Conservation (phyloP, 2,329 filamentous ascomycete species). For the Cephalotrichum gorgonifer region DNA sequence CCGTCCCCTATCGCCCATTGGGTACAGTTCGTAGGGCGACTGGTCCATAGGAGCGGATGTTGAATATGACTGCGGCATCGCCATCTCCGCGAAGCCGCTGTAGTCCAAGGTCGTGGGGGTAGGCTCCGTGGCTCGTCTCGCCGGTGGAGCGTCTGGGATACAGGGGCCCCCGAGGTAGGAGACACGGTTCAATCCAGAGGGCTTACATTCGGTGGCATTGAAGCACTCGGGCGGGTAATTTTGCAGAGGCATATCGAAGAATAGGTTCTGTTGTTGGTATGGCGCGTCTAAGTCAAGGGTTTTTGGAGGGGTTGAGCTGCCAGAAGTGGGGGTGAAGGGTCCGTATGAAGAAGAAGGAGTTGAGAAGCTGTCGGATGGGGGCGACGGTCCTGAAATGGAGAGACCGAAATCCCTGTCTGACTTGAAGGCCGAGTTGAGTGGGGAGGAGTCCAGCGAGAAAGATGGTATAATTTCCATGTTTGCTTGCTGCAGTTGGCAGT, state of each 20-base stretch:
- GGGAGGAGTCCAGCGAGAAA: background rate
- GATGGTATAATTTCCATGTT: slow-evolving; percentile 2
- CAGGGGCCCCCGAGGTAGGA: background rate
- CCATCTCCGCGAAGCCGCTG: background rate
- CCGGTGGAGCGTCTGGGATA: background rate
- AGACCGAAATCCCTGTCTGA: background rate
- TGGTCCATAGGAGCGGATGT: background rate
- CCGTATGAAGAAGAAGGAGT: slow-evolving; percentile 29
- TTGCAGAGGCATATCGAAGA: background rate
- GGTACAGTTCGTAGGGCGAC: background rate
- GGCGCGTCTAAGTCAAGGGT: background rate
- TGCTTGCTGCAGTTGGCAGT: background rate
- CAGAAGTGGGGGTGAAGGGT: slow-evolving; percentile 32
- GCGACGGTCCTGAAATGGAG: slow-evolving; percentile 10
- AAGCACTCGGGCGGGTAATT: background rate
- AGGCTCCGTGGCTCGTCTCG: background rate
- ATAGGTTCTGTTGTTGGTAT: background rate
- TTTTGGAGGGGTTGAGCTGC: slow-evolving; percentile 26
- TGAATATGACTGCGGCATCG: background rate
- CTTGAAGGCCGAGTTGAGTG: background rate
- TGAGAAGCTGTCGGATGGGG: slow-evolving; percentile 26
- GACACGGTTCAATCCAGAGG: background rate
- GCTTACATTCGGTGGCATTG: background rate
- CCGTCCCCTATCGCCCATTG: background rate
- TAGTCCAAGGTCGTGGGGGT: background rate